Conservation (phyloP, 2,329 filamentous ascomycete genomes). For the Pseudocercospora crystallina region DNA sequence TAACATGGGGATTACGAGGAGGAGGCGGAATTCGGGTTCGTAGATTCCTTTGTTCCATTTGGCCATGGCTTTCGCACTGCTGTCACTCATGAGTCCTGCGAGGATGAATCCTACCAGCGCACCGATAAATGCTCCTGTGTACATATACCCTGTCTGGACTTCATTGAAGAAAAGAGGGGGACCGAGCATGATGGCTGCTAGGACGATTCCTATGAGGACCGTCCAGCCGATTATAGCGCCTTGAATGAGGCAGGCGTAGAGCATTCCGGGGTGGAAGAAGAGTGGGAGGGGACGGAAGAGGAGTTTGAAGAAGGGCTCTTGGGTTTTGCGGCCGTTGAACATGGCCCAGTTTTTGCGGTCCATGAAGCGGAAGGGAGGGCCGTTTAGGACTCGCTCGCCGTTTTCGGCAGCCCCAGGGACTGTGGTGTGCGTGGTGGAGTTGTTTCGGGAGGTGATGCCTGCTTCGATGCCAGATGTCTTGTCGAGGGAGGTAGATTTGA, state of each 20-base stretch:
- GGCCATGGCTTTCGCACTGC: conserved; percentile 68
- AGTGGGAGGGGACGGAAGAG: conserved; percentile 75
- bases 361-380: conserved; percentile 17
- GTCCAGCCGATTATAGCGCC: conserved; percentile 94
- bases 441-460: neutral
- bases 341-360: conserved; percentile 38
- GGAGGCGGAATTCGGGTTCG: conserved; percentile 85
- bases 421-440: conserved; percentile 1
- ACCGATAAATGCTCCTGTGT: conserved; percentile 81
- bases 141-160: conserved; percentile 80
- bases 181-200: conserved; percentile 78
- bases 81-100: conserved; percentile 73
- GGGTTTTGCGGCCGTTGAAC: conserved; percentile 80
- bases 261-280: conserved; percentile 78
- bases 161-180: conserved; percentile 80
- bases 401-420: neutral
- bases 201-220: conserved; percentile 81
- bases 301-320: conserved; percentile 68
- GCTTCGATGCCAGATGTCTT: neutral
- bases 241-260: conserved; percentile 81
- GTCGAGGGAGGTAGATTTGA: neutral
- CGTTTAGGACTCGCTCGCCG: neutral
- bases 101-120: conserved; percentile 74
- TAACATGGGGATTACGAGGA: conserved; percentile 80
- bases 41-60: conserved; percentile 76